Base-by-base conservation (phyloP, 768 basidiomycete genomes). In the Obba rivulosa region DNA sequence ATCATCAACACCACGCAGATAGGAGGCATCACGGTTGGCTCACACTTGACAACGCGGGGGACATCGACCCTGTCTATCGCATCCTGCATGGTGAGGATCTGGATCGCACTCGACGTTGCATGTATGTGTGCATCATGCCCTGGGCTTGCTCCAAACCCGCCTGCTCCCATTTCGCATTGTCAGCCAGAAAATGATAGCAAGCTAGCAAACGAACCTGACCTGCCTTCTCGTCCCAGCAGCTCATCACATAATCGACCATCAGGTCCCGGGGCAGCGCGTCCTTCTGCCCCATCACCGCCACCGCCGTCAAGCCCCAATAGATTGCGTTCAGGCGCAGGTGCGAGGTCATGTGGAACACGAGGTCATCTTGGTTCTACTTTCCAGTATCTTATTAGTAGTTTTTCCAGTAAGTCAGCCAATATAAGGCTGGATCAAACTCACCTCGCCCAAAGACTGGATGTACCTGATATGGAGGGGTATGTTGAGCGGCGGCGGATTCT, bases 241-340 rank as follows among this genome's bases (percentile, higher is more conserved):
- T 85, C 82, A 93, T 78, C 44, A 97, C 92, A 63, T 89, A 98
- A 2, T 76, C 75, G 24, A 98, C 78, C 77, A 89, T 89, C 53
- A 91, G 92, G 21, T 91, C 81, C 35, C 83, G 70, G 56, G 87
- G 78, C 44, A 99, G 70, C 0, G 91, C 91, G 42, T 93, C 86
- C 46, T 80, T 71, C 39, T 77, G 78, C 1, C 76, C 79, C 83
- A 98, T 87, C 40, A 92, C 72, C 34, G 77, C 87, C 2, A 95
- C 70, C 0, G 96, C 92, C 0, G 87, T 92, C 35, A 93, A 71
- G 8, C 92, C 96, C 96, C 96, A 99, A 66, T 96, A 99, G 8
- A 98, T 74, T 2, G 93, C 95, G 65, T 97, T 98, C 67, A 99
- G 73, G 7, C 95, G 87, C 7, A 98, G 77, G 66, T 99, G 96